Evolutionary conservation across 2,329 filamentous ascomycete genomes (phyloP), one percentile per base, ranked within the genome.

Genomic region (Ceratocystis colombiana): DNA sequence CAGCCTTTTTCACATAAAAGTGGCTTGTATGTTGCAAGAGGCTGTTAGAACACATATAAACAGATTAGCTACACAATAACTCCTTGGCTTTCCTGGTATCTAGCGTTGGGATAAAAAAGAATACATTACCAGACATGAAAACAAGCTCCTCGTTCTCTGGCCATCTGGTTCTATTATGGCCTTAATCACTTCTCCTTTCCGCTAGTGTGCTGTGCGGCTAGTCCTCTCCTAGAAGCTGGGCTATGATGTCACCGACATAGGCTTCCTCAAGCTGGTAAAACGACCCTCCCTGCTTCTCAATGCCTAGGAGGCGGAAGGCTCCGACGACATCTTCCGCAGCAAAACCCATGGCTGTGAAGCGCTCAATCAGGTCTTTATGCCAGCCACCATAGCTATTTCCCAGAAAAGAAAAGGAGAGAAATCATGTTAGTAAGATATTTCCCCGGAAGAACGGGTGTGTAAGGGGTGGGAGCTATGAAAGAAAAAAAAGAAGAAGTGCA

Each of bases 281-380:
- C 70, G 87, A 79, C 0, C 91, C 91, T 30, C 82, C 83, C 70
- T 88, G 90, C 20, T 84, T 83, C 69, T 93, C 89, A 70, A 96
- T 92, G 5, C 89, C 88, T 6, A 94, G 86, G 68, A 83, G 88
- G 64, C 87, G 81, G 72, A 96, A 96, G 0, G 90, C 89, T 8
- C 88, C 64, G 0, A 96, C 90, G 1, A 97, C 90, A n/a, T 83
- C 81, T 62, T 92, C 88, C 1, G 96, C 82, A 66, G 90, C 86
- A 71, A 97, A 97, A 10, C 93, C 93, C 93, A 97, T 97, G 71
- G 80, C 83, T 17, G 89, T 85, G 71, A 97, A 97, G 3, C 88
- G 83, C 72, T 94, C 86, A 70, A 97, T 84, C 50, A 96, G 80
- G 41, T 88, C 82, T 72, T 87, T 88, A 76, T 91, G 92, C 76